Evolutionary conservation across 768 basidiomycete species (phyloP).

Genomic region (Fomitopsis serialis): DNA sequence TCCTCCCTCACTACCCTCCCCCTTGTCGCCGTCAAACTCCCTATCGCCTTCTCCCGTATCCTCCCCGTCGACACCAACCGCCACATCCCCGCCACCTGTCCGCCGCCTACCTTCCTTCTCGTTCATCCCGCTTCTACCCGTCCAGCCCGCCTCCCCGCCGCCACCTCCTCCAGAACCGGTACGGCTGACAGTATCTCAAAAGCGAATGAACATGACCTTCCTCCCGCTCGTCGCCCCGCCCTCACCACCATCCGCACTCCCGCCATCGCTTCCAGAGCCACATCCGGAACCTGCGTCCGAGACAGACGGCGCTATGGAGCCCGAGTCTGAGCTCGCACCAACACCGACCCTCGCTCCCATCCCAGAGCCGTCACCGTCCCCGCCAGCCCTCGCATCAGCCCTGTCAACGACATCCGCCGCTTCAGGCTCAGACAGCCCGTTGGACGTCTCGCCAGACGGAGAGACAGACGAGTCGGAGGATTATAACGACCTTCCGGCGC

Average conservation of each 20-base stretch:
- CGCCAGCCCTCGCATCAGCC: not conserved
- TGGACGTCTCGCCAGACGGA: not conserved
- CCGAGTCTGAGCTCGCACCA: not conserved
- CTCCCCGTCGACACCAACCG: slow-evolving; percentile 1
- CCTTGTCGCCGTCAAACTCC: not conserved
- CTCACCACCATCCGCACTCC: not conserved
- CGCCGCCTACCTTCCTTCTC: slow-evolving; percentile 12
- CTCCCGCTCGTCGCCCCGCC: slow-evolving; percentile 9
- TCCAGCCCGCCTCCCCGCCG: slow-evolving; percentile 7
- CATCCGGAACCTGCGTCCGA: not conserved
- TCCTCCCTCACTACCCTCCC: not conserved
- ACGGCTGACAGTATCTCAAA: slow-evolving; percentile 1
- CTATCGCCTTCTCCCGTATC: not conserved
- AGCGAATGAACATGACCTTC: slow-evolving; percentile 14
- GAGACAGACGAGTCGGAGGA: not conserved
- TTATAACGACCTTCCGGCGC: not conserved
- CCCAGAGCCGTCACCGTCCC: not conserved
- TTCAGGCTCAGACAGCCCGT: not conserved
- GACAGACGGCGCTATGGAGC: not conserved
- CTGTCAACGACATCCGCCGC: no score
- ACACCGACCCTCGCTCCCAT: not conserved
- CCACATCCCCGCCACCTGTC: not conserved
- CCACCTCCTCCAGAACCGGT: not conserved
- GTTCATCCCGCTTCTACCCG: slow-evolving; percentile 21
- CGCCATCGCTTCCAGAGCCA: not conserved